Evolutionary conservation across 805 yeast genomes (phyloP).

Genomic region (Sugiyamaella floridensis): DNA sequence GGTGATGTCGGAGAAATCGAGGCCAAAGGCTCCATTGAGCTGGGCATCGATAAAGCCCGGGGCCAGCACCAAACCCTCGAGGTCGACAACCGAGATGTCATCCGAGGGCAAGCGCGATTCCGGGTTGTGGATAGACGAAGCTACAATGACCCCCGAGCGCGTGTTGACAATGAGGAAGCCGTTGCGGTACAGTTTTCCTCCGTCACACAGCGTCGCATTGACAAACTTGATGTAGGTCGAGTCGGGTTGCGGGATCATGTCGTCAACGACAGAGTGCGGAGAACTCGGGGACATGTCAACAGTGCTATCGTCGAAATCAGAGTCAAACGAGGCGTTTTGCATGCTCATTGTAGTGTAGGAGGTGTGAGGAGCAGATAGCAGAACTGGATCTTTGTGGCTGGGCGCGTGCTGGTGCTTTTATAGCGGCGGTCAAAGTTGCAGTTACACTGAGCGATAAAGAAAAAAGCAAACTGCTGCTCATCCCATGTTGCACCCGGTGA

Average conservation of each 20-base stretch:
- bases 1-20: slow-evolving; percentile 40
- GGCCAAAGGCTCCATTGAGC: slow-evolving; percentile 51
- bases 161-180: slow-evolving; percentile 40
- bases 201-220: slow-evolving; percentile 21
- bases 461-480: background rate
- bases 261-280: slow-evolving; percentile 14
- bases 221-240: slow-evolving; percentile 12
- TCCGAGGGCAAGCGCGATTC: background rate
- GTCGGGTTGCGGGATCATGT: slow-evolving; percentile 5
- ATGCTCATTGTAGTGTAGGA: background rate
- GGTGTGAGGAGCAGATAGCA: background rate
- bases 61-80: slow-evolving; percentile 42
- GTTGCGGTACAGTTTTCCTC: slow-evolving; percentile 22
- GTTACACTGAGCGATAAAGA: background rate
- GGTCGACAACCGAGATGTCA: slow-evolving; percentile 33
- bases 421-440: background rate
- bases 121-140: slow-evolving; percentile 20
- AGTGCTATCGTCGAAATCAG: slow-evolving; percentile 4
- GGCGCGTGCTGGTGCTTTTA: background rate
- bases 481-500: background rate
- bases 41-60: slow-evolving; percentile 55
- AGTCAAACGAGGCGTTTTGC: background rate
- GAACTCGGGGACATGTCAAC: slow-evolving; percentile 13
- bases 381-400: too few species aligned
- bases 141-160: slow-evolving; percentile 37